These are phyloP conservation scores for Hymenoscyphus fructigenus DNA, from an alignment of 2,329 filamentous ascomycete species.

Conservation along the genomic window DNA sequence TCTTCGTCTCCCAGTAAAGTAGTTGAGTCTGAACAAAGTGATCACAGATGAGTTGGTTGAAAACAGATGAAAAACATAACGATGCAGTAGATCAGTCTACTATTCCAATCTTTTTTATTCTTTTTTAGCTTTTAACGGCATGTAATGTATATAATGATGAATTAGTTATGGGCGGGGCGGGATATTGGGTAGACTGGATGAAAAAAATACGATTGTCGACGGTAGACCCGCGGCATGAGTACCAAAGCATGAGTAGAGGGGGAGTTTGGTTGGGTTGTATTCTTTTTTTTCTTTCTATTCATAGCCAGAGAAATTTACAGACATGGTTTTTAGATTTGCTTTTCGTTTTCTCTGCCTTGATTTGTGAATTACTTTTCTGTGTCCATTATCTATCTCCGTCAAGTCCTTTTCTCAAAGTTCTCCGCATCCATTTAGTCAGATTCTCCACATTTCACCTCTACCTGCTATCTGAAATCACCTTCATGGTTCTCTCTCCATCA, in stretches of 20 bases:
- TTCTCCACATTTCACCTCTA: not conserved
- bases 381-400: not conserved
- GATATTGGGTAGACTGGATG: conserved; percentile 10
- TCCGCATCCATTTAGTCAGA: not conserved
- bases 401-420: not conserved
- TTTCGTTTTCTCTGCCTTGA: not conserved
- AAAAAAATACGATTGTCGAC: conserved; percentile 20
- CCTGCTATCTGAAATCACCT: not conserved
- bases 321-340: conserved; percentile 14
- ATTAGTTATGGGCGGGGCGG: conserved; percentile 13
- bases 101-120: no score
- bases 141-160: conserved; percentile 25
- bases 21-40: not conserved
- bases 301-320: conserved; percentile 9
- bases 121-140: not conserved
- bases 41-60: not conserved
- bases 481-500: not conserved
- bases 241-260: conserved; percentile 21
- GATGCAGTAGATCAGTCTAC: no score
- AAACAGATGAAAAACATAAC: not conserved
- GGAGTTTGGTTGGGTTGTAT: not conserved
- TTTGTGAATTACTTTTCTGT: not conserved
- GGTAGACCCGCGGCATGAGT: conserved; percentile 28
- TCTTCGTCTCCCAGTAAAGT: conserved; percentile 14
- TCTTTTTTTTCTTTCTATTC: not conserved